These are phyloP conservation scores for Komagataella mondaviorum DNA, from an alignment of 805 yeast genomes.

Conservation along the genomic window DNA sequence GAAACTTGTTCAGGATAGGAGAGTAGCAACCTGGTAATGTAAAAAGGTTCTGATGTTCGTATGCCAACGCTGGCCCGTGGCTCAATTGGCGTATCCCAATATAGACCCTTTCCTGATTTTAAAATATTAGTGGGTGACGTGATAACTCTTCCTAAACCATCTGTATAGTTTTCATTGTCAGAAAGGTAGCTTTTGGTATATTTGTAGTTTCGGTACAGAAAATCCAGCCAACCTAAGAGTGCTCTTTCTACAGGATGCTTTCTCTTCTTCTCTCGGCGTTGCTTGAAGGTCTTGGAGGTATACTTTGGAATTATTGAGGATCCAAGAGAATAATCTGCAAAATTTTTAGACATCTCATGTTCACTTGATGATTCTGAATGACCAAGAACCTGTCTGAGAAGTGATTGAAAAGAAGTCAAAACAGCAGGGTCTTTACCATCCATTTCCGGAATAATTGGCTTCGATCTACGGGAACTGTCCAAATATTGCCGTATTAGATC, in stretches of 20 bases:
- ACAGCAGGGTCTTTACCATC: background rate
- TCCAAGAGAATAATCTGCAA: background rate
- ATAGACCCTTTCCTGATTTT: slow-evolving; percentile 3
- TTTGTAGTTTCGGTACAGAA: slow-evolving; percentile 1
- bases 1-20: background rate
- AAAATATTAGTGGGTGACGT: slow-evolving; percentile 1
- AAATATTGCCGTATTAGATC: background rate
- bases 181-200: slow-evolving; percentile 1
- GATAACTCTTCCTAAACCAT: slow-evolving; percentile 1
- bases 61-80: background rate
- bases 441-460: background rate
- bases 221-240: background rate
- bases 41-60: background rate
- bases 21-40: background rate
- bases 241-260: background rate
- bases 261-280: background rate
- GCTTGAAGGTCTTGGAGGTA: background rate
- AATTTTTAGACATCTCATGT: background rate
- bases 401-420: background rate
- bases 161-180: background rate
- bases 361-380: background rate
- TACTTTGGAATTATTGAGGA: background rate
- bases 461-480: background rate
- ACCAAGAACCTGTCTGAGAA: background rate
- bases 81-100: background rate